phyloP scores from a whole-genome alignment of 495 filamentous ascomycete species.

The Penicillium coprophilum region DNA sequence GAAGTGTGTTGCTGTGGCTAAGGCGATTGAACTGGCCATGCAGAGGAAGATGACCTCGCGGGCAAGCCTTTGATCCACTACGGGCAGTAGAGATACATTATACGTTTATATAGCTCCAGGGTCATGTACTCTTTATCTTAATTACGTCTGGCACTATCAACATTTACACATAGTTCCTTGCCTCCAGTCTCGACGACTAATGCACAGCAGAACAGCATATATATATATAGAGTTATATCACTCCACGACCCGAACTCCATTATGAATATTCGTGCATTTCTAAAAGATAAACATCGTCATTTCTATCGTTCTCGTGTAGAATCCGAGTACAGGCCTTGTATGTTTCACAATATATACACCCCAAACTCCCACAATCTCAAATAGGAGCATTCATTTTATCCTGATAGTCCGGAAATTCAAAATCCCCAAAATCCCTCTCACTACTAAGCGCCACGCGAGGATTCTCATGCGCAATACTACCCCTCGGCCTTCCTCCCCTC shows the following conservation, averaged over 20 bases:
- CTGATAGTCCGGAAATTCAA: constrained; percentile 33
- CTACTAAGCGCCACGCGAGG: constrained; percentile 9
- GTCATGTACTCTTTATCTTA: too few species aligned
- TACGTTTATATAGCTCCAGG: too few species aligned
- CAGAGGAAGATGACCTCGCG: constrained; percentile 12
- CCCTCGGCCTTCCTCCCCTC: constrained; percentile 4
- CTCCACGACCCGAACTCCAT: too few species aligned
- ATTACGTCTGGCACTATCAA: neutral
- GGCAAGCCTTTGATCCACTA: constrained; percentile 15
- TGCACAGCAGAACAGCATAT: neutral
- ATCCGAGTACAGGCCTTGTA: neutral
- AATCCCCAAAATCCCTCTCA: constrained; percentile 33
- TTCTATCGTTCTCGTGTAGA: neutral
- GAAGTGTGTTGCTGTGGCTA: constrained; percentile 47
- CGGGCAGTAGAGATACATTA: too few species aligned
- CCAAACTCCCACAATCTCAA: neutral
- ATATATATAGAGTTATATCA: too few species aligned
- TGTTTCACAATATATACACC: constrained; percentile 1
- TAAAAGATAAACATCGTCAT: neutral
- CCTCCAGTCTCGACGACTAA: neutral
- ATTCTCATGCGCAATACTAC: neutral
- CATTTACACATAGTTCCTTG: neutral
- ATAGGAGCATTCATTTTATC: constrained; percentile 30
- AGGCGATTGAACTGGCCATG: constrained; percentile 34
- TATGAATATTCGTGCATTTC: too few species aligned